These are phyloP conservation scores for Pharus latifolius DNA, from an alignment of 176 grass and related monocot genomes.

Conservation along the genomic window DNA sequence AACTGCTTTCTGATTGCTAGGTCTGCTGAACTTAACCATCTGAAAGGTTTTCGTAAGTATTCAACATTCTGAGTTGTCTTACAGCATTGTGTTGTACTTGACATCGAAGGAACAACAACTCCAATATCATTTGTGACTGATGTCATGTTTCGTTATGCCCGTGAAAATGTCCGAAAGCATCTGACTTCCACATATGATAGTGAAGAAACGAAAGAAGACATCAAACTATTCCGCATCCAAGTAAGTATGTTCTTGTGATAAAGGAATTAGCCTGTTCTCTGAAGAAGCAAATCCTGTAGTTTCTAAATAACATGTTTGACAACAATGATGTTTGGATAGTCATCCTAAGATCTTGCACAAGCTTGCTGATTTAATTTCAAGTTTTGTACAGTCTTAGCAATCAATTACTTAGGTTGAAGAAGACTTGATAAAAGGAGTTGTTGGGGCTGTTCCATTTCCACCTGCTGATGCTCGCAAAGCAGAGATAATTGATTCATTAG, in stretches of 20 bases:
- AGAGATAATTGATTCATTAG: conserved; percentile 62
- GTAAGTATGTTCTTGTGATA: conserved; percentile 34
- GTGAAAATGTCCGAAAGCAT: conserved; percentile 83
- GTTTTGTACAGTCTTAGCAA: conserved; percentile 8
- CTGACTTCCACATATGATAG: conserved; percentile 60
- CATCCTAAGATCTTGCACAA: neutral
- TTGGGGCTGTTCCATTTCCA: conserved; percentile 60
- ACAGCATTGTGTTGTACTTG: conserved; percentile 67
- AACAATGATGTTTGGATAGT: neutral
- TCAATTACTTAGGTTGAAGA: conserved; percentile 60
- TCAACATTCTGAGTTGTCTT: neutral
- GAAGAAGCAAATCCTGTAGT: neutral
- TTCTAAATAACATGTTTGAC: neutral
- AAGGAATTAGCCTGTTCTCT: neutral
- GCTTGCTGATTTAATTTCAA: conserved; percentile 13
- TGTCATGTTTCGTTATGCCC: conserved; percentile 90
- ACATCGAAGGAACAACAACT: conserved; percentile 94
- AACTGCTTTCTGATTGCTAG: neutral
- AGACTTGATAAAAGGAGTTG: conserved; percentile 55
- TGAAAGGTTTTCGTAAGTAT: neutral
- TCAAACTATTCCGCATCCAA: conserved; percentile 75
- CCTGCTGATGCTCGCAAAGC: conserved; percentile 50
- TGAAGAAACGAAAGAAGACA: conserved; percentile 82
- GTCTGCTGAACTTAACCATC: neutral
- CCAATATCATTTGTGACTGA: conserved; percentile 95